These are phyloP conservation scores for Graphiopsis chlorocephala DNA, from an alignment of 2,329 filamentous ascomycete genomes.

Conservation along the genomic window DNA sequence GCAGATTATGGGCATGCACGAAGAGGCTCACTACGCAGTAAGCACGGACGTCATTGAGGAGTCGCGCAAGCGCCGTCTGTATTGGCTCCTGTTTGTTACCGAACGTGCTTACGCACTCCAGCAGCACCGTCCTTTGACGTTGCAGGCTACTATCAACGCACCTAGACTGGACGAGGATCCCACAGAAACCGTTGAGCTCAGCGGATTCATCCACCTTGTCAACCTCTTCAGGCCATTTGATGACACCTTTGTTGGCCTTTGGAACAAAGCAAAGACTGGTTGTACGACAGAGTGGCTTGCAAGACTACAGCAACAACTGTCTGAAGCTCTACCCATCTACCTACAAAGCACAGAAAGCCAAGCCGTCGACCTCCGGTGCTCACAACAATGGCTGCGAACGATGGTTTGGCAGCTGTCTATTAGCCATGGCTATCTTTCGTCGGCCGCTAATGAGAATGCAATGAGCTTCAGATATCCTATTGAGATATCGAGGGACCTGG, in stretches of 20 bases:
- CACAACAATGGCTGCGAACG: slow-evolving; percentile 67
- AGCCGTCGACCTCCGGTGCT: slow-evolving; percentile 66
- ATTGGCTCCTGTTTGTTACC: slow-evolving; percentile 63
- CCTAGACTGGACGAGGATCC: slow-evolving; percentile 51
- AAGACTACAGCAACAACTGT: slow-evolving; percentile 50
- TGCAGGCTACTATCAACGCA: slow-evolving; percentile 58
- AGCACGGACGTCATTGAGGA: slow-evolving; percentile 48
- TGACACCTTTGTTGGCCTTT: slow-evolving; percentile 61
- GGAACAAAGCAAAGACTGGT: slow-evolving; percentile 57
- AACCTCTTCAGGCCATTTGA: slow-evolving; percentile 62
- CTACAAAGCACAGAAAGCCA: slow-evolving; percentile 63
- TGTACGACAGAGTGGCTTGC: slow-evolving; percentile 47
- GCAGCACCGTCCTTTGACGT: slow-evolving; percentile 60
- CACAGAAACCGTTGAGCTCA: slow-evolving; percentile 54
- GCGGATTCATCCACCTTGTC: slow-evolving; percentile 60
- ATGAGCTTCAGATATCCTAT: slow-evolving; percentile 63
- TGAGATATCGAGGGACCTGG: slow-evolving; percentile 59
- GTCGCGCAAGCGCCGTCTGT: slow-evolving; percentile 55
- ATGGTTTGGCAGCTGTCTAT: slow-evolving; percentile 73
- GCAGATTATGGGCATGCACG: slow-evolving; percentile 57
- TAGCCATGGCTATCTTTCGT: slow-evolving; percentile 61
- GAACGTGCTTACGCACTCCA: slow-evolving; percentile 64
- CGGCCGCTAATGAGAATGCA: slow-evolving; percentile 54
- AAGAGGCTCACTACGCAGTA: slow-evolving; percentile 55
- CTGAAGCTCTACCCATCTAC: slow-evolving; percentile 54